These are phyloP conservation scores for Ceratobasidium sp. DNA, from an alignment of 1,284 basidiomycete species.

Conservation along the genomic window DNA sequence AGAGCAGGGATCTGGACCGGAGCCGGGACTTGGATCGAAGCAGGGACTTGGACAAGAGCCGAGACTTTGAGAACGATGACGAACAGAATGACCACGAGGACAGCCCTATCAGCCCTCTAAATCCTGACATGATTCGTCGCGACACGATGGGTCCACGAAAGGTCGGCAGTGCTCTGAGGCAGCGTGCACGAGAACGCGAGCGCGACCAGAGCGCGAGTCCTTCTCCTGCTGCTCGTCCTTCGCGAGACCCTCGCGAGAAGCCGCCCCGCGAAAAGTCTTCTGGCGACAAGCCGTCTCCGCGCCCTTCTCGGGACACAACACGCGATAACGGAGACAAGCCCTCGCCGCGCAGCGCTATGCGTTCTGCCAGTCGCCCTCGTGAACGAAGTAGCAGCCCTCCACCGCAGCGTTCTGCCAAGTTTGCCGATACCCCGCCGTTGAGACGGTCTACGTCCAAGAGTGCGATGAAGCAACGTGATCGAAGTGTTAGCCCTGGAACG, in stretches of 20 bases:
- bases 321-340: slow-evolving; percentile 8
- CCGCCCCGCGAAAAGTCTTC: background rate
- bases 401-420: slow-evolving; percentile 28
- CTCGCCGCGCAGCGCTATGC: slow-evolving; percentile 29
- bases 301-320: background rate
- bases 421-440: slow-evolving; percentile 23
- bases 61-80: background rate
- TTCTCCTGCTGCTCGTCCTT: slow-evolving; percentile 24
- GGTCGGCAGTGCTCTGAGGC: slow-evolving; percentile 21
- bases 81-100: background rate
- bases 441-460: slow-evolving; percentile 25
- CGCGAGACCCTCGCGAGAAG: slow-evolving; percentile 1
- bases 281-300: slow-evolving; percentile 13
- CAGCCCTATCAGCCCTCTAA: slow-evolving; percentile 18
- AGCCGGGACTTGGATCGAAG: background rate
- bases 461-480: slow-evolving; percentile 22
- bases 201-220: slow-evolving; percentile 33
- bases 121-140: slow-evolving; percentile 35
- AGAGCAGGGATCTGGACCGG: background rate
- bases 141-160: slow-evolving; percentile 37
- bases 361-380: slow-evolving; percentile 32
- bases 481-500: slow-evolving; percentile 26
- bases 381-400: slow-evolving; percentile 29
- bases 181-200: slow-evolving; percentile 34
- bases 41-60: background rate